phyloP scores from a whole-genome alignment of 2,329 filamentous ascomycete species.

The Aspergillus quadrilineatus region DNA sequence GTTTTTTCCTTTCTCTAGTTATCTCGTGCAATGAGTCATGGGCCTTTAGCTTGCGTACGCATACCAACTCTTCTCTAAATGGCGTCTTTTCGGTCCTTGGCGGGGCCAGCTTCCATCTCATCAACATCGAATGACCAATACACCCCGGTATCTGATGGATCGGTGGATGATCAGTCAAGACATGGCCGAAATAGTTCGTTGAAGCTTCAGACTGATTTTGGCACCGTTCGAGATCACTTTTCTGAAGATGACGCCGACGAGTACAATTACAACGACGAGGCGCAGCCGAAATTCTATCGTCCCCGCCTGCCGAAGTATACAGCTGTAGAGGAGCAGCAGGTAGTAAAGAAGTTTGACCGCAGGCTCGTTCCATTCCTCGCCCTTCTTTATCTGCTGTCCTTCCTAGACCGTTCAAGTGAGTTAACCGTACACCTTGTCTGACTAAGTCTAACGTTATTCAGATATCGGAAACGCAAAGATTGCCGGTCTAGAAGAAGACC shows the following conservation, averaged over 20 bases:
- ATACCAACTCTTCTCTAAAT: constrained; percentile 16
- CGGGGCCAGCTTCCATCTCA: constrained; percentile 27
- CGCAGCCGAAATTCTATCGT: constrained; percentile 12
- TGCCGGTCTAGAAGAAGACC: constrained; percentile 56
- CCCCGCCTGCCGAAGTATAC: constrained; percentile 37
- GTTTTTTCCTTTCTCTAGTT: not conserved
- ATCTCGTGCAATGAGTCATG: not conserved
- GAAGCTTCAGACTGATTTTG: constrained; percentile 38
- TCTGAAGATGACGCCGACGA: constrained; percentile 26
- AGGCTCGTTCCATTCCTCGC: constrained; percentile 78
- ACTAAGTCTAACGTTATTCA: constrained; percentile 18
- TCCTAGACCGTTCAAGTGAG: constrained; percentile 78
- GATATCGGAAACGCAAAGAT: constrained; percentile 64
- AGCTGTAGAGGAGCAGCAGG: constrained; percentile 67
- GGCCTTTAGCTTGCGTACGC: constrained; percentile 1
- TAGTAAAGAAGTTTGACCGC: constrained; percentile 74
- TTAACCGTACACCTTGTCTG: not conserved
- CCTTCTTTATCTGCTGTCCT: constrained; percentile 78
- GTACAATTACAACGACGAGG: constrained; percentile 30
- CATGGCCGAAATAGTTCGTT: constrained; percentile 24
- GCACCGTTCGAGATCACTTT: constrained; percentile 18
- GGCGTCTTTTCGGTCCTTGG: constrained; percentile 26
- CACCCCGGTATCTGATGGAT: constrained; percentile 36
- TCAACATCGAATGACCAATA: constrained; percentile 28
- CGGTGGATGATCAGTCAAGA: constrained; percentile 25